Conservation (phyloP, 768 basidiomycete species). For the Lentinula guzmanii region DNA sequence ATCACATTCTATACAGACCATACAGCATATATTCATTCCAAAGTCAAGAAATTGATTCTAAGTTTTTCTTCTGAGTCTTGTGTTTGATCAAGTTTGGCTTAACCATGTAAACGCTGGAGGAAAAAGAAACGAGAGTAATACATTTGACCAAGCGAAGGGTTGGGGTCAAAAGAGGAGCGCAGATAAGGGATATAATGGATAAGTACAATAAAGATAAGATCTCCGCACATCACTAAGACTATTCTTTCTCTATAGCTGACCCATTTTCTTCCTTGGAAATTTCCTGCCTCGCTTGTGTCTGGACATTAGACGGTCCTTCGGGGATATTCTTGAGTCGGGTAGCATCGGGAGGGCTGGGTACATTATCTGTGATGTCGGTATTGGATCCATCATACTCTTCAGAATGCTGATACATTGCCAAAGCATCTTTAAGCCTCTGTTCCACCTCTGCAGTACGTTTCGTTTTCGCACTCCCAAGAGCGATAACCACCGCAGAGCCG, state of each 20-base stretch:
- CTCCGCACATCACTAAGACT: background rate
- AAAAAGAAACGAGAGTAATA: too few relatives aligned
- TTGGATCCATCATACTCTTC: background rate
- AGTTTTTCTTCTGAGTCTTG: too few relatives aligned
- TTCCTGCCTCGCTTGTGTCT: constrained; percentile 2
- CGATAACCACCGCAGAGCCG: constrained; percentile 64
- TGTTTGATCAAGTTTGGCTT: too few relatives aligned
- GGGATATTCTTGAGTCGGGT: background rate
- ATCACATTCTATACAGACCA: background rate
- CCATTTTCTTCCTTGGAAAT: background rate
- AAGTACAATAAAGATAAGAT: background rate
- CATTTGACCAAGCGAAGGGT: too few relatives aligned
- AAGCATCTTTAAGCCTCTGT: constrained; percentile 46
- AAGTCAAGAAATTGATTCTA: too few relatives aligned
- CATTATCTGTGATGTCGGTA: background rate
- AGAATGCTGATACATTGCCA: constrained; percentile 21
- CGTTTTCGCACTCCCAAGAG: constrained; percentile 63
- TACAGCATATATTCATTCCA: background rate
- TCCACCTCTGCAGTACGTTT: constrained; percentile 58
- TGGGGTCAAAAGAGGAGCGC: background rate
- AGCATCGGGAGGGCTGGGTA: background rate
- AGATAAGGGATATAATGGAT: background rate
- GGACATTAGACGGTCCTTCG: background rate
- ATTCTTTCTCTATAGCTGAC: background rate
- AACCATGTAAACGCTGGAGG: too few relatives aligned